These are phyloP conservation scores for Mallotus japonicus DNA, from an alignment of 441 rosid species.

Conservation along the genomic window DNA sequence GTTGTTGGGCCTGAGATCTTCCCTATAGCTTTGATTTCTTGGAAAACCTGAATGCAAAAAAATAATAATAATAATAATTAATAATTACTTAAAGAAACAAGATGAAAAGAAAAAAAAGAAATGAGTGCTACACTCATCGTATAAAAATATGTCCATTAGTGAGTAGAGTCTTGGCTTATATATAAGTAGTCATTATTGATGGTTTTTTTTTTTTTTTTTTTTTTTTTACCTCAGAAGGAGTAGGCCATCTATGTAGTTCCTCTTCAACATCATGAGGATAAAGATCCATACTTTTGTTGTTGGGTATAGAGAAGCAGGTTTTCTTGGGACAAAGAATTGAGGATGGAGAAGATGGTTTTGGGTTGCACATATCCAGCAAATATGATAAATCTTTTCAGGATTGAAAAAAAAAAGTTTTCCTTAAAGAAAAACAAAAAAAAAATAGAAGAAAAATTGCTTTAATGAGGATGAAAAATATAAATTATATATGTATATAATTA, in stretches of 20 bases:
- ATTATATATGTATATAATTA: too few species aligned
- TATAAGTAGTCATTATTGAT: background rate
- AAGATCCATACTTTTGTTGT: conserved; percentile 34
- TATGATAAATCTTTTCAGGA: background rate
- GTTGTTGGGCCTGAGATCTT: conserved; percentile 90
- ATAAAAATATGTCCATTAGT: background rate
- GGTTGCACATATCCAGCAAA: conserved; percentile 47
- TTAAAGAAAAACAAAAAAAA: background rate
- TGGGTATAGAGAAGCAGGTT: conserved; percentile 39
- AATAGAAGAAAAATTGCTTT: background rate
- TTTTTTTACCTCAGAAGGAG: conserved; percentile 66
- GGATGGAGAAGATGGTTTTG: conserved; percentile 55
- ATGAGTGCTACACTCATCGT: background rate
- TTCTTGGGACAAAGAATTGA: conserved; percentile 41
- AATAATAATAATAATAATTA: background rate
- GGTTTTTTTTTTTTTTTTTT: background rate
- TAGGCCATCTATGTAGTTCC: conserved; percentile 67
- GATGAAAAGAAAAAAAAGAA: background rate
- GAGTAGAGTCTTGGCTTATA: background rate
- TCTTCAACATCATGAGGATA: conserved; percentile 35
- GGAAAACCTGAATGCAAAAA: conserved; percentile 52
- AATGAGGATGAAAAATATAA: background rate
- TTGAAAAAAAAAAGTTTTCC: background rate
- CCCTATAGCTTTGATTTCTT: conserved; percentile 82
- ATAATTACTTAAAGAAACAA: background rate